Evolutionary conservation across 164 flowering plant species (phyloP).

Genomic region (Cinnamomum micranthum): DNA sequence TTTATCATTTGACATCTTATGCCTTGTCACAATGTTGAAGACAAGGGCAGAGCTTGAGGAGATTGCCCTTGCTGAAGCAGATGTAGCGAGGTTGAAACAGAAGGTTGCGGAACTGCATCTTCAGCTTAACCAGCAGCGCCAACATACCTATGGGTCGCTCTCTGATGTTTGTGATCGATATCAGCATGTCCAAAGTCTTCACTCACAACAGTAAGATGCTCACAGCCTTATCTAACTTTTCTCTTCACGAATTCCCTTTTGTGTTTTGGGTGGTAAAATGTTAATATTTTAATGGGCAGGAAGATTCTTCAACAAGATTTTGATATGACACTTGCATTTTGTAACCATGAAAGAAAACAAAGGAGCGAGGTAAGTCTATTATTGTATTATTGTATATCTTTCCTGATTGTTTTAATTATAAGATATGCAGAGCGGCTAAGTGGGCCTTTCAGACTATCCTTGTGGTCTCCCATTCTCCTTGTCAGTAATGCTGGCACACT

Average conservation of each 20-base stretch:
- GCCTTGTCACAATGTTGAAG: conserved; percentile 36
- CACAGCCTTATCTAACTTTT: conserved; percentile 1
- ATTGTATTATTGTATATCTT: not conserved
- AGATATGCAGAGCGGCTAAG: too few relatives aligned
- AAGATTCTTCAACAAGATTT: conserved; percentile 87
- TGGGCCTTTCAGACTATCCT: too few relatives aligned
- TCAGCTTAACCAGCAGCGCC: conserved; percentile 94
- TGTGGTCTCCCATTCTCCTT: too few relatives aligned
- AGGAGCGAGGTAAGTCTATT: conserved; percentile 61
- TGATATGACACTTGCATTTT: conserved; percentile 75
- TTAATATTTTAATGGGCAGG: conserved; percentile 37
- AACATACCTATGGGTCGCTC: conserved; percentile 81
- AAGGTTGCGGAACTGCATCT: conserved; percentile 97
- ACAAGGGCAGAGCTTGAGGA: conserved; percentile 99
- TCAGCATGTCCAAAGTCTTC: conserved; percentile 59
- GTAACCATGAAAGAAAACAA: conserved; percentile 83
- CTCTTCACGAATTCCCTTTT: not conserved
- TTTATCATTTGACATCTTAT: conserved; percentile 11
- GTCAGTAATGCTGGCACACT: too few relatives aligned
- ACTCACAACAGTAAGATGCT: conserved; percentile 63
- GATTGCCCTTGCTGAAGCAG: conserved; percentile 98
- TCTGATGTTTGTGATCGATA: conserved; percentile 71
- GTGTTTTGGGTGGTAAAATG: not conserved
- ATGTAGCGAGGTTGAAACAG: conserved; percentile 95
- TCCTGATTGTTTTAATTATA: not conserved